Percentiles rank a stretch among this genome's conserved stretches.
These are phyloP conservation scores for Exobasidium rhododendri DNA, from an alignment of 1,284 basidiomycete species.

Conservation along the genomic window DNA sequence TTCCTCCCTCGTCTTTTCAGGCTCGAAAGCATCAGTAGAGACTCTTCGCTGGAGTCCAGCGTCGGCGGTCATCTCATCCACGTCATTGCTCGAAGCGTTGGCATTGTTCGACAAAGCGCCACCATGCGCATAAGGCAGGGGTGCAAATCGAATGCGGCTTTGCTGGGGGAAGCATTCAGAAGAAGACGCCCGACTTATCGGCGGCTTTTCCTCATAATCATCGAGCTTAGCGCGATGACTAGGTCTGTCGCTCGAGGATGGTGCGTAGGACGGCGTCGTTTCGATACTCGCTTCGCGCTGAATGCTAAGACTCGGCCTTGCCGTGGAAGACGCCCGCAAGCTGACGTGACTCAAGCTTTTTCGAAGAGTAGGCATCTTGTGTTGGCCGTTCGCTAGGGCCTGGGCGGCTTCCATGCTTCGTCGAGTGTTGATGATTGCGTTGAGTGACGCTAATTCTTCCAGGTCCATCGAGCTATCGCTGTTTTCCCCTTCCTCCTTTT, in stretches of 20 bases:
- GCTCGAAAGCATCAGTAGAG: no score
- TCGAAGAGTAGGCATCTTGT: neutral
- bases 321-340: neutral
- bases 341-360: constrained; percentile 1
- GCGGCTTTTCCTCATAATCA: neutral
- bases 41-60: no score
- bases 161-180: neutral
- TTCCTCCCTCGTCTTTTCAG: no score
- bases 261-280: neutral
- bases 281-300: neutral
- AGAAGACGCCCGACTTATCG: neutral
- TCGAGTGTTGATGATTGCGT: constrained; percentile 54
- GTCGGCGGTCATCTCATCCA: no score
- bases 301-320: neutral
- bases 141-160: constrained; percentile 13
- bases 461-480: constrained; percentile 41
- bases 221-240: neutral
- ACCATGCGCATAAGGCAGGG: constrained; percentile 8
- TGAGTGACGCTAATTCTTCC: constrained; percentile 50
- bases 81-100: neutral
- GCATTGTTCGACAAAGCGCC: neutral
- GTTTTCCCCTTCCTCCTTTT: constrained; percentile 11
- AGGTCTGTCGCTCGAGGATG: neutral
- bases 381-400: constrained; percentile 40
- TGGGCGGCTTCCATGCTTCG: constrained; percentile 50